These are phyloP conservation scores for Chrysopogon serrulatus DNA, from an alignment of 176 grass and related monocot species.

Conservation along the genomic window DNA sequence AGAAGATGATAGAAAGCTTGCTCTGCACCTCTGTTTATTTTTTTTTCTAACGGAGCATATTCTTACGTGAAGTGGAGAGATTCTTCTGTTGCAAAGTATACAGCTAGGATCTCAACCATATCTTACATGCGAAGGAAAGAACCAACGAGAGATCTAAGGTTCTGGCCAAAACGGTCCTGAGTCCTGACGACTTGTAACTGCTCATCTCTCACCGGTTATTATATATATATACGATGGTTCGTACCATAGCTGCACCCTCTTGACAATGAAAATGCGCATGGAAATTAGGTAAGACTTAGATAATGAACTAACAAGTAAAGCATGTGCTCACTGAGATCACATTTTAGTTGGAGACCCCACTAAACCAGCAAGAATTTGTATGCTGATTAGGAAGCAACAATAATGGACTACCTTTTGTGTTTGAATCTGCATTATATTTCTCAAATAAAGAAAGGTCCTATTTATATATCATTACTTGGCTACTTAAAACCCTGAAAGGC, in stretches of 20 bases:
- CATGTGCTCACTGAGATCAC: neutral
- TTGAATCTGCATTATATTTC: neutral
- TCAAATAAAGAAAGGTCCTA: neutral
- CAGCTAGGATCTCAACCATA: constrained; percentile 11
- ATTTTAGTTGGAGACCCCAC: constrained; percentile 25
- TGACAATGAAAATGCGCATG: neutral
- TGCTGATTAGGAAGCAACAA: constrained; percentile 46
- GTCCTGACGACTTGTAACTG: neutral
- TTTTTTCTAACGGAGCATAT: neutral
- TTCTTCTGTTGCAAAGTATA: neutral
- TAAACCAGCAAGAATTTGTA: constrained; percentile 20
- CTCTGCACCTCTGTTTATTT: neutral
- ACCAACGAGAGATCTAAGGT: neutral
- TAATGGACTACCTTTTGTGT: neutral
- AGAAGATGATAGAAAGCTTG: neutral
- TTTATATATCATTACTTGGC: neutral
- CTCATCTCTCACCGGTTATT: neutral
- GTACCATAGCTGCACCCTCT: neutral
- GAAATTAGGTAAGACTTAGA: neutral
- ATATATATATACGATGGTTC: neutral
- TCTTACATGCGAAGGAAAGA: constrained; percentile 28
- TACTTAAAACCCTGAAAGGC: neutral
- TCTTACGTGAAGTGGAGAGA: neutral
- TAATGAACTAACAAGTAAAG: neutral
- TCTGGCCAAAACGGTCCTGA: constrained; percentile 3